Evolutionary conservation across 1,284 basidiomycete species (phyloP), one percentile per base, ranked within the genome.

Genomic region (Sanghuangporus weigelae): DNA sequence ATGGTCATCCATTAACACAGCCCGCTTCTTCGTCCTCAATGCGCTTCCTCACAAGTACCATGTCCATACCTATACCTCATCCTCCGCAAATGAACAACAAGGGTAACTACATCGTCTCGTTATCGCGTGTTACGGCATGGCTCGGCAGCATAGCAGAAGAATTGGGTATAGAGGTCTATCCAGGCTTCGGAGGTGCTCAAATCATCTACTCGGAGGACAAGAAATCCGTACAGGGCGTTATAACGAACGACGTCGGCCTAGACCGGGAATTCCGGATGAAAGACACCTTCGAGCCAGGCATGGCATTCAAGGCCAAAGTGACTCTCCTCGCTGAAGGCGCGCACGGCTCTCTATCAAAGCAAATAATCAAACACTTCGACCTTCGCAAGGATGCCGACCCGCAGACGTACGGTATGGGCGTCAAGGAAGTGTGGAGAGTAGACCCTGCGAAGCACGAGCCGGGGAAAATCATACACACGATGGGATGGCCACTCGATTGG

Each of bases 381-480:
- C 80, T 98, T 39, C 81, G 95, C 26, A 79, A 79, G 57, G 86
- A 92, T 55, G 83, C 87, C 14, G 92, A 98, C 74, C 91, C 92
- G 2, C 97, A 99, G 78, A 99, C 96, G 1, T 99, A 98, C 72
- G 96, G 93, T 0, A 87, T 99, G 63, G 96, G 97, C 8, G 79
- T 99, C 69, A 99, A 99, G 80, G 96, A 99, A 76, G 95, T 99
- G 3, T 99, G 96, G 97, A 85, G 92, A 58, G 89, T 99, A 16
- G 87, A 87, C 66, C 84, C 86, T 23, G 83, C 84, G 67, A 85
- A 90, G 69, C 86, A 97, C 75, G 75, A 85, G 63, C 86, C 94
- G 0, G 96, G 97, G 19, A 85, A 93, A 71, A 88, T 98, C 19
- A 84, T 95, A 8, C 96, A 99, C 76, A 95, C 94, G 2, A 81